Evolutionary conservation across 371 early-diverging fungal genomes (phyloP).

Genomic region (Parasitella parasitica): DNA sequence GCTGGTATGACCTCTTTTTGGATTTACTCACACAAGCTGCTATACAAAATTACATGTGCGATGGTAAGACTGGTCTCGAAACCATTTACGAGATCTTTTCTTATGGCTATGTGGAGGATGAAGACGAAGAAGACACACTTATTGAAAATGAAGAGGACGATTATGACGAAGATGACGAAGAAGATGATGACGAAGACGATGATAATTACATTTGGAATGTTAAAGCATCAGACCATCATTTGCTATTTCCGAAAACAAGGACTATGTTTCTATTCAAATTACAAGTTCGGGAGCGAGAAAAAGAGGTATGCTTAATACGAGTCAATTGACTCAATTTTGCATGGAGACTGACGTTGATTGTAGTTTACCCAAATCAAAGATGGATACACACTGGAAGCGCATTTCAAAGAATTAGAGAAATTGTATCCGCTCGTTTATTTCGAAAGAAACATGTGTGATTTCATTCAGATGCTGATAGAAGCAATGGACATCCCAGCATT

Average conservation of each 20-base stretch:
- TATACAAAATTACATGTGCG: slow-evolving; percentile 60
- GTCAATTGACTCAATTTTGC: neutral
- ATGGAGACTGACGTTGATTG: neutral
- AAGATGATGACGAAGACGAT: slow-evolving; percentile 30
- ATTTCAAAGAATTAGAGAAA: slow-evolving; percentile 51
- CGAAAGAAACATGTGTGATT: slow-evolving; percentile 48
- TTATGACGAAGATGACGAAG: slow-evolving; percentile 19
- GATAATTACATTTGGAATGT: slow-evolving; percentile 40
- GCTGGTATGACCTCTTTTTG: slow-evolving; percentile 60
- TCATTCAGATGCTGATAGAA: slow-evolving; percentile 45
- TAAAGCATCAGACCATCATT: slow-evolving; percentile 49
- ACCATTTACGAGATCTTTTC: slow-evolving; percentile 57
- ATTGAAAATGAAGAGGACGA: slow-evolving; percentile 23
- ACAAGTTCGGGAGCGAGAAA: slow-evolving; percentile 48
- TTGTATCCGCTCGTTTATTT: slow-evolving; percentile 49
- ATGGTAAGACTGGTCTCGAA: slow-evolving; percentile 50
- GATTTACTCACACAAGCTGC: slow-evolving; percentile 63
- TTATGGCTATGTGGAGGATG: slow-evolving; percentile 56
- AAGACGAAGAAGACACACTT: slow-evolving; percentile 30
- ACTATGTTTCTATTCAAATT: slow-evolving; percentile 51
- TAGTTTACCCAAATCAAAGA: slow-evolving; percentile 42
- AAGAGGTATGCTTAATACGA: slow-evolving; percentile 35
- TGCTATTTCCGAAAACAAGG: slow-evolving; percentile 51
- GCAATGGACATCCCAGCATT: slow-evolving; percentile 43
- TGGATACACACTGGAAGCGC: slow-evolving; percentile 40